phyloP scores from a whole-genome alignment of 73 alveolate genomes.

The Stentor coeruleus region DNA sequence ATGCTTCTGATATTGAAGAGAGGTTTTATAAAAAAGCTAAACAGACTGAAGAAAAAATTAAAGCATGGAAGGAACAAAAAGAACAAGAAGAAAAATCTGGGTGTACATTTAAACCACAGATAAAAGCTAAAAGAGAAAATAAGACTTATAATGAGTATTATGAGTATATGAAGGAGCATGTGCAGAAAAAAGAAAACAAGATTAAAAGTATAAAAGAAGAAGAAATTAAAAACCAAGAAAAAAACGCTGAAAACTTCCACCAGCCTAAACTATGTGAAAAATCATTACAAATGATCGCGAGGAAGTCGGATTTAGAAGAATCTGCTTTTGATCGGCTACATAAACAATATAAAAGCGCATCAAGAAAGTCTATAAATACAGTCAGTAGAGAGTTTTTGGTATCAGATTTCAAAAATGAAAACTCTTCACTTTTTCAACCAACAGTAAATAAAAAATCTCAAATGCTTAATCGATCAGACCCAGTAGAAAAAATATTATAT shows the following conservation, averaged over 20 bases:
- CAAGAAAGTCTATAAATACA: neutral
- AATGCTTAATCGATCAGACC: neutral
- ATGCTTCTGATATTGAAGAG: neutral
- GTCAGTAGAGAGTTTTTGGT: neutral
- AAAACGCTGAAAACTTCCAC: neutral
- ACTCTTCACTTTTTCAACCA: neutral
- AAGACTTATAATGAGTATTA: neutral
- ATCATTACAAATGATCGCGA: neutral
- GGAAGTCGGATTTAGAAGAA: neutral
- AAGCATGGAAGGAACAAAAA: neutral
- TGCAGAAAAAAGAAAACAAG: neutral
- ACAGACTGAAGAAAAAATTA: neutral
- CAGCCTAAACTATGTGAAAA: neutral
- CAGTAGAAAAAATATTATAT: conserved; percentile 1
- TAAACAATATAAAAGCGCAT: neutral
- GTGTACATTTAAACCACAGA: neutral
- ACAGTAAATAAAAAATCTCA: neutral
- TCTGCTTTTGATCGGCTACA: neutral
- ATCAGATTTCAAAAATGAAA: neutral
- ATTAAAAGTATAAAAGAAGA: neutral
- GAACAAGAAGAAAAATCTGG: neutral
- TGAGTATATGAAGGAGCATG: neutral
- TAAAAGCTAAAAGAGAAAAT: neutral
- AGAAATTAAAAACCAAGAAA: neutral
- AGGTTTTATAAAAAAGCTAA: conserved; percentile 4